Percentiles rank a stretch among this genome's conserved stretches.
Conservation (phyloP, 805 yeast species). For the Candida maris region DNA sequence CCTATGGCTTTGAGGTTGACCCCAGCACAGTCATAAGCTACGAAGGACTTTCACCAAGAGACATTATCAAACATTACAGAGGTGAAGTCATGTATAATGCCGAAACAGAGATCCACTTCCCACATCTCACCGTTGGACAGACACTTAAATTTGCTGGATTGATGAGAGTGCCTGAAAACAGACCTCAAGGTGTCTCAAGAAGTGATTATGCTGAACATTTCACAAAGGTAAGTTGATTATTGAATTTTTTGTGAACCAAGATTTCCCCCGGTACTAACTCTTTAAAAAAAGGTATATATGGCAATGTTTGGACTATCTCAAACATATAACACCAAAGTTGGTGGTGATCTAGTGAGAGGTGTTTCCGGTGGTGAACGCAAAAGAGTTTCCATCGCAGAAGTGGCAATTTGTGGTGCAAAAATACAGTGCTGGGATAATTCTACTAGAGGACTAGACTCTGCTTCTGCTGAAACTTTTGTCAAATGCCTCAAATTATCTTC, state of each 20-base stretch:
- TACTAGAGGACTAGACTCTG: conserved; percentile 64
- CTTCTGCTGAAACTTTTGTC: conserved; percentile 58
- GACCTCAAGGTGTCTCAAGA: conserved; percentile 51
- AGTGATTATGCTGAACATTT: conserved; percentile 48
- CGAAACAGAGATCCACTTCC: conserved; percentile 63
- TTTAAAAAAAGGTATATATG: conserved; percentile 29
- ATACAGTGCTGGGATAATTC: conserved; percentile 59
- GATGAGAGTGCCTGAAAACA: conserved; percentile 55
- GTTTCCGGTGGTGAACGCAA: conserved; percentile 64
- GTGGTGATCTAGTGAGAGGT: conserved; percentile 56
- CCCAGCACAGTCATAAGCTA: conserved; percentile 44
- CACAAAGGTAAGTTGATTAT: conserved; percentile 29
- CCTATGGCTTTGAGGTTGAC: conserved; percentile 54
- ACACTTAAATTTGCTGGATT: conserved; percentile 57
- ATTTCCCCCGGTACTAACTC: background rate
- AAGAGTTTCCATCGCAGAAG: conserved; percentile 59
- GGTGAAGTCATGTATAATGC: conserved; percentile 70
- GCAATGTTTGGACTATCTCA: conserved; percentile 35
- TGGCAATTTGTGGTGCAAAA: conserved; percentile 28
- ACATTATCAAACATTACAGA: conserved; percentile 47
- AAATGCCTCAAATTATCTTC: conserved; percentile 51
- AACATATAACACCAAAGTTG: conserved; percentile 53
- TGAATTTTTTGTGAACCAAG: conserved; percentile 22
- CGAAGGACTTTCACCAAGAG: conserved; percentile 49
- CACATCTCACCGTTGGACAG: conserved; percentile 60